Conservation (phyloP, 2,329 filamentous ascomycete genomes). For the Xylaria sp. region DNA sequence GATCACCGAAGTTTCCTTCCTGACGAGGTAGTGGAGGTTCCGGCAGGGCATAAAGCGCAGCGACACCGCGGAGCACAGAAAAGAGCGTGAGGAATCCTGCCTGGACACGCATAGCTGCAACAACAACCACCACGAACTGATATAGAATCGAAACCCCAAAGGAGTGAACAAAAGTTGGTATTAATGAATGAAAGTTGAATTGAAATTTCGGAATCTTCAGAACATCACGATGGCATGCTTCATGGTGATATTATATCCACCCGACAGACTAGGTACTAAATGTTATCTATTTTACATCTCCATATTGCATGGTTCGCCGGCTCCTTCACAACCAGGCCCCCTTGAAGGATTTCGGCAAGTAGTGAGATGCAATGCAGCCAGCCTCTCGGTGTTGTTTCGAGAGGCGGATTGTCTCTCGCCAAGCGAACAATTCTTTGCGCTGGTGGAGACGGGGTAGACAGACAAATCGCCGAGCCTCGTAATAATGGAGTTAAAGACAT, state of each 20-base stretch:
- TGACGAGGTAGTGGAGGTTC: conserved; percentile 9
- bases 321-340: background rate
- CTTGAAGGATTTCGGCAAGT: conserved; percentile 16
- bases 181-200: conserved; percentile 11
- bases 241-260: conserved; percentile 17
- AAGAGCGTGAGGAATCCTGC: conserved; percentile 24
- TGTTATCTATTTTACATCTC: background rate
- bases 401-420: conserved; percentile 20
- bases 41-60: conserved; percentile 29
- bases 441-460: background rate
- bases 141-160: conserved; percentile 5
- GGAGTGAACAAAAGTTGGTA: conserved; percentile 6
- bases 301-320: background rate
- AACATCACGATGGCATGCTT: background rate
- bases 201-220: background rate
- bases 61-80: conserved; percentile 7
- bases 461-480: background rate
- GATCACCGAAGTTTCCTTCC: background rate
- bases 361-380: conserved; percentile 11
- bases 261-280: background rate
- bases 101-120: conserved; percentile 11
- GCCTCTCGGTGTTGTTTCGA: conserved; percentile 21
- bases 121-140: background rate
- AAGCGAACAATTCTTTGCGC: conserved; percentile 8
- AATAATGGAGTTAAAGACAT: background rate